Conservation (phyloP, 2,329 filamentous ascomycete species). For the Hypomyces rosellus region DNA sequence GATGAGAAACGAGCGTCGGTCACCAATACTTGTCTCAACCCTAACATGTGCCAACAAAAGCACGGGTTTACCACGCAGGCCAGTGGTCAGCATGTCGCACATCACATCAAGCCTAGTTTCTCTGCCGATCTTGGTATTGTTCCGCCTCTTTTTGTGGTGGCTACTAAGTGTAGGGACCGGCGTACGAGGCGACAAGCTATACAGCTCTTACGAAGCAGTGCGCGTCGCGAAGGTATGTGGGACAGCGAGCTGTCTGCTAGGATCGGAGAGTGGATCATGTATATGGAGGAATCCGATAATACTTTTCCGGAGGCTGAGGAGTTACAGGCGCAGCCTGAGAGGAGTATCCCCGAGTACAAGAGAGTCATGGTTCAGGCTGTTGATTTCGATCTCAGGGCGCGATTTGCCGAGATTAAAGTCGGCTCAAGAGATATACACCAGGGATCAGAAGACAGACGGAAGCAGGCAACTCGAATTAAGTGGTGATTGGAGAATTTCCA, state of each 20-base stretch:
- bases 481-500: slow-evolving; percentile 36
- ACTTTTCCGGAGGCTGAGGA: background rate
- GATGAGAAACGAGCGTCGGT: slow-evolving; percentile 47
- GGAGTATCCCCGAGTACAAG: slow-evolving; percentile 43
- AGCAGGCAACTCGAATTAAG: slow-evolving; percentile 37
- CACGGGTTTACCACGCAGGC: slow-evolving; percentile 22
- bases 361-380: slow-evolving; percentile 51
- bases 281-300: slow-evolving; percentile 45
- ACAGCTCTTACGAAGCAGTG: slow-evolving; percentile 51
- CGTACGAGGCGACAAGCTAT: slow-evolving; percentile 54
- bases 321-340: slow-evolving; percentile 2
- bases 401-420: slow-evolving; percentile 44
- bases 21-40: slow-evolving; percentile 36
- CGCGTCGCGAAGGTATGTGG: slow-evolving; percentile 63
- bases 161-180: slow-evolving; percentile 57
- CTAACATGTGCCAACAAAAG: slow-evolving; percentile 36
- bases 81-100: slow-evolving; percentile 37
- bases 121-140: slow-evolving; percentile 59
- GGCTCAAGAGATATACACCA: slow-evolving; percentile 48
- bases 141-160: slow-evolving; percentile 58
- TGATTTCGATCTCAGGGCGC: slow-evolving; percentile 49
- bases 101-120: slow-evolving; percentile 55
- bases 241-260: slow-evolving; percentile 54
- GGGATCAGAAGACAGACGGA: slow-evolving; percentile 41
- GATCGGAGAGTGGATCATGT: slow-evolving; percentile 50